These are phyloP conservation scores for Trichopus zeylanicus DNA, from an alignment of 116 monocot species.

Conservation along the genomic window DNA sequence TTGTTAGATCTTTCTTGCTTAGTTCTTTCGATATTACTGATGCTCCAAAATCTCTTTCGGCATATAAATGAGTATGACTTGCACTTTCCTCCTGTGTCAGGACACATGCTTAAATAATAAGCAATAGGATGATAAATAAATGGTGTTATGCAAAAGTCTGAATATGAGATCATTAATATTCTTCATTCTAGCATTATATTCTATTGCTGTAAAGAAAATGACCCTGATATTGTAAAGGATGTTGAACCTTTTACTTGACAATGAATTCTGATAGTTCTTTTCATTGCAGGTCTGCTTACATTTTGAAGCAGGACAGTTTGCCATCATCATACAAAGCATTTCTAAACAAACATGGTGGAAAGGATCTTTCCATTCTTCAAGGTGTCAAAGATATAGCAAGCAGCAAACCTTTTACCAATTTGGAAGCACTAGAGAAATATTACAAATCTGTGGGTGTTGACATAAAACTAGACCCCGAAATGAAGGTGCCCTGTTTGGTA, in stretches of 20 bases:
- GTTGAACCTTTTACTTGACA: too few relatives aligned
- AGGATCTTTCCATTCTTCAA: constrained; percentile 60
- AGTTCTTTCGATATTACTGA: neutral
- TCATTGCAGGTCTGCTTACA: constrained; percentile 94
- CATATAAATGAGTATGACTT: too few relatives aligned
- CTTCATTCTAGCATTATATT: too few relatives aligned
- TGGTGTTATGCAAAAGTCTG: neutral
- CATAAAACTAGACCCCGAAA: constrained; percentile 69
- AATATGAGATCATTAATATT: too few relatives aligned
- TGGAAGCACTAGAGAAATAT: constrained; percentile 57
- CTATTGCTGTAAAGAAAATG: too few relatives aligned
- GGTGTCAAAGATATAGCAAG: constrained; percentile 67
- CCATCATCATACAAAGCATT: constrained; percentile 81
- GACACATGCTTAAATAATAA: too few relatives aligned
- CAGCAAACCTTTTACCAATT: constrained; percentile 46
- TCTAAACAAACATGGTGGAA: constrained; percentile 96
- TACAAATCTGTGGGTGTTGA: constrained; percentile 69
- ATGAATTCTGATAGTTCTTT: constrained; percentile 1
- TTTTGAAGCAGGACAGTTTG: constrained; percentile 92
- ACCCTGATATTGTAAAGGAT: too few relatives aligned
- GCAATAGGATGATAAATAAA: neutral
- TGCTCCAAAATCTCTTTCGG: too few relatives aligned
- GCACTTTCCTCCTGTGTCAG: too few relatives aligned
- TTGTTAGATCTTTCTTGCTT: neutral
- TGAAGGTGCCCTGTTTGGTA: constrained; percentile 95